Conservation (phyloP, 176 grass and related monocot genomes). For the Aechmea fasciata region DNA sequence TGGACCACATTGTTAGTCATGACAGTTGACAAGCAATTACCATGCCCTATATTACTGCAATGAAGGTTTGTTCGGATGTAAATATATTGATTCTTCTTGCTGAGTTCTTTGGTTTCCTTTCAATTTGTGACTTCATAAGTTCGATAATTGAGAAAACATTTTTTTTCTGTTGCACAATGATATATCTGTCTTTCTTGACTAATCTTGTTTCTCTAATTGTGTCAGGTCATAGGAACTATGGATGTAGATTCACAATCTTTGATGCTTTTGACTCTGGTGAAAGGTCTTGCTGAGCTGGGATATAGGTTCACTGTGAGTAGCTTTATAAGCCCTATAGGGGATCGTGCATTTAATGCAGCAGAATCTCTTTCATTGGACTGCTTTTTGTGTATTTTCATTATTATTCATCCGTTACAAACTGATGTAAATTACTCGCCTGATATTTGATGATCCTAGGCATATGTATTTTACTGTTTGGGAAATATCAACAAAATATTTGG, state of each 20-base stretch:
- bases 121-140: neutral
- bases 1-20: no score
- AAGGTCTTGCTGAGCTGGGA: slow-evolving; percentile 49
- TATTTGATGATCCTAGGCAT: no score
- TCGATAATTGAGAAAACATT: no score
- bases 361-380: slow-evolving; percentile 1
- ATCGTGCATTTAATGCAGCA: neutral
- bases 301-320: slow-evolving; percentile 63
- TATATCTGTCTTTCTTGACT: neutral
- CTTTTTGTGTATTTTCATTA: neutral
- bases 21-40: no score
- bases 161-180: slow-evolving; percentile 11
- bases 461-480: no score
- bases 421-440: no score
- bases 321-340: slow-evolving; percentile 7
- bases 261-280: slow-evolving; percentile 72
- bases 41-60: no score
- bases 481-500: no score
- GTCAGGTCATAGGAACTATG: slow-evolving; percentile 62
- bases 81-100: no score
- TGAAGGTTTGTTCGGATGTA: no score
- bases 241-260: slow-evolving; percentile 48
- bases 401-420: neutral
- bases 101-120: neutral
- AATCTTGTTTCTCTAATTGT: slow-evolving; percentile 12